Evolutionary conservation across 805 yeast species (phyloP), one percentile per base, ranked within the genome.

Genomic region (Ogataea zsoltii): DNA sequence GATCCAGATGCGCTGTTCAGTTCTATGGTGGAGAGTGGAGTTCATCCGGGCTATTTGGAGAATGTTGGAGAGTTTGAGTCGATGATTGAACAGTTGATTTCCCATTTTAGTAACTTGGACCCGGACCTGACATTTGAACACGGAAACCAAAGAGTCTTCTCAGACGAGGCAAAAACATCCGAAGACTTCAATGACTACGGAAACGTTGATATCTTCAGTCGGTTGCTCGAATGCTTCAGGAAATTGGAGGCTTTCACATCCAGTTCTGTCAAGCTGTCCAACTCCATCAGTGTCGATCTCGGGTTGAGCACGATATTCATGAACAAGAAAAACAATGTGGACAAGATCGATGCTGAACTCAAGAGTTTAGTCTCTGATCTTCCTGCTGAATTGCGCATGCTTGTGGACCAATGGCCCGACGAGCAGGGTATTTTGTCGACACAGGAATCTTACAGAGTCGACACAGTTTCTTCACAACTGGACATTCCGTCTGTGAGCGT

Each of bases 61-160:
- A 61, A 63, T 21, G 37, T 61, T 7, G 47, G 41, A 1, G 72
- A 68, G 41, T 43, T 69, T 18, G 69, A 67, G 41, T 56, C 62
- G 13, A 68, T 69, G 73, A 29, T 70, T 17, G 49, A 50, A 11
- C 72, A 68, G 41, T 41, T 67, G 35, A 53, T 53, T 15, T 38
- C 40, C n/a, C 60, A 58, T 37, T 66, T 56, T 43, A 34, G 48
- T 25, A 9, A 30, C 2, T 33, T 42, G 4, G 40, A 42, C 3
- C 48, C 54, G 16, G 58, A 54, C 1, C 39, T 58, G 17, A 23
- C 42, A 3, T 56, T 60, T 21, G 12, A 28, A 7, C 43, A 41
- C 14, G 37, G 48, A 11, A 46, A 51, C 12, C 31, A 36, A 13
- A 36, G 41, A 3, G 41, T 50, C 17, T 50, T 54, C 28, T 46